A percentile compares a stretch with the other conserved stretches of the same genome.
Conservation (phyloP, 306 rosid species). For the Prunus mira region DNA sequence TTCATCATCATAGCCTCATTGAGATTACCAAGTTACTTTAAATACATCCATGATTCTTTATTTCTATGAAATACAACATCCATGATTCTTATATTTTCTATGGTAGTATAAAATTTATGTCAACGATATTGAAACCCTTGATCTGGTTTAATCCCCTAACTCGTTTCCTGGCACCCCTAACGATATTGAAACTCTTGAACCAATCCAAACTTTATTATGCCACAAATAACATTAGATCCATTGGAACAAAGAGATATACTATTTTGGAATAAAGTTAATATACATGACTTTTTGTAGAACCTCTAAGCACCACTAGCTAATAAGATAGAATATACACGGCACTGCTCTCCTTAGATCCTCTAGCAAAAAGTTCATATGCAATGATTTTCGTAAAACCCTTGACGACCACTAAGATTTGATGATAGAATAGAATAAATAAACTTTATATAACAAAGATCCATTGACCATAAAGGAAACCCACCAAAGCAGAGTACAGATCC, state of each 20-base stretch:
- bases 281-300: background rate
- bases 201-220: background rate
- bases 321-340: background rate
- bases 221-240: background rate
- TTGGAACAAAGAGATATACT: background rate
- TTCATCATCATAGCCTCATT: no score
- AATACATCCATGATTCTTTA: no score
- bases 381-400: background rate
- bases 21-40: no score
- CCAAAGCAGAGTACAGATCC: background rate
- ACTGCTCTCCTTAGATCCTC: background rate
- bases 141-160: no score
- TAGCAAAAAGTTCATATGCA: background rate
- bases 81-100: no score
- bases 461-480: background rate
- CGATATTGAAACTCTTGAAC: no score
- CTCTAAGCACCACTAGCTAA: background rate
- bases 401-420: background rate
- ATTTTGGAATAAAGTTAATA: background rate
- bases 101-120: no score
- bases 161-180: no score
- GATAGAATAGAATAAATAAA: background rate
- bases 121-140: no score
- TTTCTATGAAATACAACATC: no score
- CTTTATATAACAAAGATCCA: background rate